Evolutionary conservation across 108 stramenopile genomes (phyloP), one percentile per base, ranked within the genome.

Genomic region (Skeletonema tropicum): DNA sequence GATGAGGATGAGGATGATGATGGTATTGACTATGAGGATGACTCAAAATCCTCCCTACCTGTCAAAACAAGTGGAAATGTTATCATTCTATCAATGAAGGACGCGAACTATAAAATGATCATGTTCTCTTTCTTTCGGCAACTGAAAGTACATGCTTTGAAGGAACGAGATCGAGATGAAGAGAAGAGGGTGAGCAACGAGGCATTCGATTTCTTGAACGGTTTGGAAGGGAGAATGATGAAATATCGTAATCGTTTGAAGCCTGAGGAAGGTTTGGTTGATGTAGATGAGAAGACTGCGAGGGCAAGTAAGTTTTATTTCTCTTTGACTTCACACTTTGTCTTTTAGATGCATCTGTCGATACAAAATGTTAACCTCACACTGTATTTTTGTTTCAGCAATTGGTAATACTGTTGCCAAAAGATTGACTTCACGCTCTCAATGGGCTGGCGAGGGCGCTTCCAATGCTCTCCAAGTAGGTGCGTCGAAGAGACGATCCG

Each of bases 81-180:
- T 5, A 6, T 23, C 52, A 55, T 55, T 23, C 19, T 55, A 21
- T 25, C 23, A 6, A 55, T 55, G 52, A 23, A 23, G 52, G 10
- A 55, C 2, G 21, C 5, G 17, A 55, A 55, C 52, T 55, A 55
- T 10, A 55, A 55, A 23, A 0, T 9, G 10, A 55, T 11, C 21
- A 55, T 55, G 52, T 55, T 55, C 52, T 55, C 52, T 9, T 55
- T 55, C 52, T 55, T 55, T 55, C 52, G n/a, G 23, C 19, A 23
- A 55, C 2, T 55, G 52, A 6, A 6, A 9, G 23, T 23, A 23
- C 19, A 23, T 21, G 9, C 52, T 11, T 4, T 10, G 2, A 5
- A 10, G 10, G 21, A 55, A 55, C 7, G 52, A 23, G 52, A 55
- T 23, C 9, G 10, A 15, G 23, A 55, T 55, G 52, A 55, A 55